phyloP scores from a whole-genome alignment of 2,329 filamentous ascomycete genomes.

The Nigrospora osmanthi region DNA sequence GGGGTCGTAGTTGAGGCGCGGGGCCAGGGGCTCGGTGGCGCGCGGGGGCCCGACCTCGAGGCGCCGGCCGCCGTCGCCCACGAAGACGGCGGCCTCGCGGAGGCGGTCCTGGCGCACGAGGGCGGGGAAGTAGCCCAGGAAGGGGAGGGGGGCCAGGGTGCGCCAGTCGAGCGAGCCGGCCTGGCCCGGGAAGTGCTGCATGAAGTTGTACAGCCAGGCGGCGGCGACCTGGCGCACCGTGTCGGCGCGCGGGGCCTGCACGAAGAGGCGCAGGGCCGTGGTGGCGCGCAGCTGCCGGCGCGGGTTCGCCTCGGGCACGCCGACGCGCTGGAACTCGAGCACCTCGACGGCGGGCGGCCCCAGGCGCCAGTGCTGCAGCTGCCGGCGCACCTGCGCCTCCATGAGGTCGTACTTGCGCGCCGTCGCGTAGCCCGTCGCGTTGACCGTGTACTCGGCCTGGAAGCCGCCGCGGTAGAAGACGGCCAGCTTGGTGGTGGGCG shows the following conservation, averaged over 20 bases:
- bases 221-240: constrained; percentile 19
- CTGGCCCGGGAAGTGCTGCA: constrained; percentile 36
- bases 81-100: constrained; percentile 9
- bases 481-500: constrained; percentile 43
- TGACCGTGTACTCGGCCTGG: constrained; percentile 34
- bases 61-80: constrained; percentile 3
- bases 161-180: constrained; percentile 32
- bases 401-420: constrained; percentile 39
- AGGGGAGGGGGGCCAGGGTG: constrained; percentile 27
- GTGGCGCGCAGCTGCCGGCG: constrained; percentile 30
- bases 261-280: constrained; percentile 35
- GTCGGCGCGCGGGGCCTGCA: constrained; percentile 23
- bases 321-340: constrained; percentile 43
- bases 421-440: constrained; percentile 39
- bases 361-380: constrained; percentile 26
- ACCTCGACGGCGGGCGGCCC: constrained; percentile 33
- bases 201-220: constrained; percentile 24
- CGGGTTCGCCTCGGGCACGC: constrained; percentile 28
- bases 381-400: constrained; percentile 36
- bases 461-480: constrained; percentile 40
- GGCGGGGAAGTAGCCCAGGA: constrained; percentile 32
- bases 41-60: constrained; percentile 13
- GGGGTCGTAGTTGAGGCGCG: constrained; percentile 14
- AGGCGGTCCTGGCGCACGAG: constrained; percentile 16
- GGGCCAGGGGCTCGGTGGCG: constrained; percentile 15